These are phyloP conservation scores for Fusarium tricinctum DNA, from an alignment of 2,329 filamentous ascomycete genomes.

Conservation along the genomic window DNA sequence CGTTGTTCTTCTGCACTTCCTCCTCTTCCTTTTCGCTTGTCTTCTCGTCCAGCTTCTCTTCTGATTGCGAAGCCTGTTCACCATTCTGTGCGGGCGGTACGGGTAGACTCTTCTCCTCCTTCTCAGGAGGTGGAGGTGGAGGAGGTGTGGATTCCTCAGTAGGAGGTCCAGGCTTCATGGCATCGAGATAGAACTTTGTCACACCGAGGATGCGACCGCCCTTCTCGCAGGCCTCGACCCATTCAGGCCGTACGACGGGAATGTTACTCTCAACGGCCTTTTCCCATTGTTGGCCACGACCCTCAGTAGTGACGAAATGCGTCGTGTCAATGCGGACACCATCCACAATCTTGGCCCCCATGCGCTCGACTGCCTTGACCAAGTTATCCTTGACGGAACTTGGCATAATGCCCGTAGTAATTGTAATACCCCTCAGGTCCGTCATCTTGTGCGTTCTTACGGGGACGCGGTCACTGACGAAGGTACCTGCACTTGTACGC, in stretches of 20 bases:
- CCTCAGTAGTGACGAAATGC: constrained; percentile 97
- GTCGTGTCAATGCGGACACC: constrained; percentile 96
- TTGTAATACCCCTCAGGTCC: constrained; percentile 93
- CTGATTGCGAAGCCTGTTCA: constrained; percentile 43
- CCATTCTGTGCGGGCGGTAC: constrained; percentile 45
- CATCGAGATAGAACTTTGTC: constrained; percentile 95
- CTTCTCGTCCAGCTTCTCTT: constrained; percentile 51
- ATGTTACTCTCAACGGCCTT: constrained; percentile 98
- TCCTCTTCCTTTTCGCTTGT: constrained; percentile 44
- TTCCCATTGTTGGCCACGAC: constrained; percentile 90
- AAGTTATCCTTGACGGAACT: constrained; percentile 79
- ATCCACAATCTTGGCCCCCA: constrained; percentile 93
- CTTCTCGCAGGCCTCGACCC: constrained; percentile 96
- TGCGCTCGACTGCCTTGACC: constrained; percentile 81
- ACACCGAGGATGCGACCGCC: constrained; percentile 94
- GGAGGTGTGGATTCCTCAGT: constrained; percentile 53
- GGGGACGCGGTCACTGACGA: constrained; percentile 82
- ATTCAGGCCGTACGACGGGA: constrained; percentile 95
- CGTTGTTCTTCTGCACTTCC: constrained; percentile 39
- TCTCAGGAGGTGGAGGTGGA: constrained; percentile 53
- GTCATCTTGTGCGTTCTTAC: constrained; percentile 99
- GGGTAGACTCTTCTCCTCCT: constrained; percentile 52
- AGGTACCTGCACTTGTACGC: constrained; percentile 90
- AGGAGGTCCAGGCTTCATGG: constrained; percentile 65
- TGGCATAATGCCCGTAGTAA: constrained; percentile 90